Evolutionary conservation across 768 basidiomycete species (phyloP), one percentile per base, ranked within the genome.

Genomic region (Hericium rajendrae): DNA sequence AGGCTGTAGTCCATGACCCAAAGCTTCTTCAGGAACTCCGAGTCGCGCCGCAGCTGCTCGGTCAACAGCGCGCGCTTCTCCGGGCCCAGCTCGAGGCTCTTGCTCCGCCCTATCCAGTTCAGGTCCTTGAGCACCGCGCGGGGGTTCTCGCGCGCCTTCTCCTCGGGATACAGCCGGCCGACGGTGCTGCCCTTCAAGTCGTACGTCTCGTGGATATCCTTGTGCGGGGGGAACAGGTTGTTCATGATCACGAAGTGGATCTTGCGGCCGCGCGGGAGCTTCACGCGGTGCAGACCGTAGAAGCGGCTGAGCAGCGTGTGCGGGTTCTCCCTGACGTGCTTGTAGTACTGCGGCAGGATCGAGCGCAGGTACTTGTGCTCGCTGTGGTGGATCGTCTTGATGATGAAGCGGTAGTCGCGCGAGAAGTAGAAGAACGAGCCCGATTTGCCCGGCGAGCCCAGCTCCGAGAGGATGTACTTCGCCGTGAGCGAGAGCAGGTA

Each of bases 161-260:
- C 91, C 67, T 95, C 94, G 0, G 93, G 79, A 61, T 92, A 94
- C 69, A 84, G 77, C 24, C 95, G 76, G 0, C 94, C 95, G 1
- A 95, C 83, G 0, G 94, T 94, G 50, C 88, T 91, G 2, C 94
- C 95, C 69, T 99, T 98, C 62, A 98, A 78, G 70, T 99, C 95
- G 67, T 89, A 98, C 32, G 94, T 95, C 75, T 97, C 97, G 71
- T 99, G 97, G 46, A 98, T 79, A 69, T 99, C 97, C 62, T 92
- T 85, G 72, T 98, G 95, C 0, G 97, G 88, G 0, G 97, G 95
- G 73, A 99, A 97, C 28, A 99, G 79, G 70, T 99, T 99, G 76
- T 98, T 99, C 94, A 98, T 97, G 72, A 99, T 97, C 56, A 98
- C 93, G 68, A 99, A 99, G 70, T 99, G 97, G 54, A 99, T 99